Base-by-base conservation (phyloP, 2,329 filamentous ascomycete species). In the Cercospora zeina region DNA sequence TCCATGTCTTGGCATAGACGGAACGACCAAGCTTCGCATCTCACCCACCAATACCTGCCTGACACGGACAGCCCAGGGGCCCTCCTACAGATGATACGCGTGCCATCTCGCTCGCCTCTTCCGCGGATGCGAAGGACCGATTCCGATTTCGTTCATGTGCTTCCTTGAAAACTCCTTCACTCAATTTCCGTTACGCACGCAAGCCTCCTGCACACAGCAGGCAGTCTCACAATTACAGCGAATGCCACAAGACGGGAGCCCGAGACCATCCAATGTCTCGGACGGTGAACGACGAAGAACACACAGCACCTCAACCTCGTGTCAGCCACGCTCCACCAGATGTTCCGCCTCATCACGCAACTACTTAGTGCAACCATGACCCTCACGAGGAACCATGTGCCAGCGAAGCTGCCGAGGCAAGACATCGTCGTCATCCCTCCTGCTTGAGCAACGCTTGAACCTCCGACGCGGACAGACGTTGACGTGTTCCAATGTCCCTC, bases 31-130 rank as follows among this genome's bases (percentile, higher is more conserved):
- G 30, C 47, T 51, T 11, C 47, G 24, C 27, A 51, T 51, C n/a
- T n/a, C 30, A 33, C 47, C 24, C 24, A 33, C 27, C 21, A 27
- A 31, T 6, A 51, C 30, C 9, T n/a, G n/a, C n/a, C n/a, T 51
- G 47, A 51, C n/a, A 51, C 47, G 24, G 47, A 51, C 39, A 27
- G 47, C 30, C 47, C 47, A 30, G 47, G 47, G 8, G n/a, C 10
- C 24, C 24, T 51, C 24, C 24, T 51, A 21, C 47, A 51, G 13
- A 51, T 51, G 47, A 51, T 24, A 51, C 47, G 30, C 27, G 1
- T 16, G 30, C 21, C 39, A 21, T 45, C 39, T 45, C 21, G 21
- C 39, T 45, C 39, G 16, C 21, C 10, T 16, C 6, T 24, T 11
- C 39, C 39, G 39, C 39, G 7, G 13, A 19, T 24, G 39, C 21